Percentiles rank a stretch among this genome's conserved stretches.
phyloP scores from a whole-genome alignment of 495 filamentous ascomycete species.

The Lasiosphaeria hispida region DNA sequence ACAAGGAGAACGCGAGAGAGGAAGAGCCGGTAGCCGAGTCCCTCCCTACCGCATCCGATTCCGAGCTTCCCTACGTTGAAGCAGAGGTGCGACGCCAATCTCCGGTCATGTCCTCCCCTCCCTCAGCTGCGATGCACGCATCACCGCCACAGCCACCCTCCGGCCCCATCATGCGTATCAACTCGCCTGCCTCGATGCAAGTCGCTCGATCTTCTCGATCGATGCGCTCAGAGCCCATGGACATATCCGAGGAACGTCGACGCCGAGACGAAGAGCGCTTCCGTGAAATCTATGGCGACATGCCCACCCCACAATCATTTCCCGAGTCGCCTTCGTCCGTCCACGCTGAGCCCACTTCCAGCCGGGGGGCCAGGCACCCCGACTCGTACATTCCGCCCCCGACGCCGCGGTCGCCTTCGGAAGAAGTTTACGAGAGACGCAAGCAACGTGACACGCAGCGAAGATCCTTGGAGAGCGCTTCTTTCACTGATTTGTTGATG shows the following conservation, averaged over 20 bases:
- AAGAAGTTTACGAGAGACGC: conserved; percentile 18
- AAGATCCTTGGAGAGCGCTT: conserved; percentile 33
- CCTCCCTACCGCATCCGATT: conserved; percentile 3
- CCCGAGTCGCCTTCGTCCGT: background rate
- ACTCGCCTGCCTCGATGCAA: conserved; percentile 7
- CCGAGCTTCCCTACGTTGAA: background rate
- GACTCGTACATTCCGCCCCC: conserved; percentile 28
- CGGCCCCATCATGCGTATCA: conserved; percentile 1
- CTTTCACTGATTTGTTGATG: conserved; percentile 58
- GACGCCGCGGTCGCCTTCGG: conserved; percentile 24
- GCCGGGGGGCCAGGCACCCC: conserved; percentile 20
- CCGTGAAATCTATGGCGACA: conserved; percentile 54
- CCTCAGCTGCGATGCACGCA: conserved; percentile 19
- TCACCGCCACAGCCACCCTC: conserved; percentile 9
- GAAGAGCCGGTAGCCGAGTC: background rate
- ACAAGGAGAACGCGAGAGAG: background rate
- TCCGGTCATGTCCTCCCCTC: conserved; percentile 14
- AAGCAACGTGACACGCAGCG: conserved; percentile 14
- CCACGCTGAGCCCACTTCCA: conserved; percentile 6
- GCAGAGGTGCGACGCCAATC: background rate
- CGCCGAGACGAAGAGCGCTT: conserved; percentile 49
- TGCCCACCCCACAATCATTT: conserved; percentile 22
- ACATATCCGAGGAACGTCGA: conserved; percentile 30
- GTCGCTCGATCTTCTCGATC: conserved; percentile 10
- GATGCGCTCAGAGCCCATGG: conserved; percentile 20